A percentile compares a stretch with the other conserved stretches of the same genome.
These are phyloP conservation scores for Epichloe sp. DNA, from an alignment of 2,329 filamentous ascomycete genomes.

Conservation along the genomic window DNA sequence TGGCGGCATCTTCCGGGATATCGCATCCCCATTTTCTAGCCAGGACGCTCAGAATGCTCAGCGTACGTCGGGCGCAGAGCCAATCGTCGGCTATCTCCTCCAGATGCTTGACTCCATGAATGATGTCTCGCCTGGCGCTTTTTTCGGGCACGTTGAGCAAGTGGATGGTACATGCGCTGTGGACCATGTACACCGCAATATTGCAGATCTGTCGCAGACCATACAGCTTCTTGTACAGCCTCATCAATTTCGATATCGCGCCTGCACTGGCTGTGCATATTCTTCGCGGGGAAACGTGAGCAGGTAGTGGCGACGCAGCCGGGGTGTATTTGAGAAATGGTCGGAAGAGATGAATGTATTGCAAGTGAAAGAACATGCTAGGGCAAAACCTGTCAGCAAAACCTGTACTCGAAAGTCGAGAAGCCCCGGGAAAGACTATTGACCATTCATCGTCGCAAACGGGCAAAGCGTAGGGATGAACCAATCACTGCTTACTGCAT, in stretches of 20 bases:
- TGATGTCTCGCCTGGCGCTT: constrained; percentile 77
- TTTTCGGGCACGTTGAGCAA: constrained; percentile 82
- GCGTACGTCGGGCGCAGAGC: constrained; percentile 74
- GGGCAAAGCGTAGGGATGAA: not conserved
- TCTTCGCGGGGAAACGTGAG: constrained; percentile 79
- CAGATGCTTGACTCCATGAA: constrained; percentile 78
- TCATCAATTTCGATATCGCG: constrained; percentile 84
- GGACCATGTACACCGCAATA: constrained; percentile 88
- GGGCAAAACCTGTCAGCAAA: constrained; percentile 11
- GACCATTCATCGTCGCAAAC: too few species aligned
- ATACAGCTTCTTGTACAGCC: constrained; percentile 85
- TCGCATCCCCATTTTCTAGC: constrained; percentile 83
- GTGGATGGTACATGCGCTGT: constrained; percentile 90
- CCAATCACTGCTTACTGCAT: constrained; percentile 57
- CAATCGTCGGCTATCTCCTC: constrained; percentile 95
- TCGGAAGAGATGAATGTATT: constrained; percentile 91
- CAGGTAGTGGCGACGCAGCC: constrained; percentile 65
- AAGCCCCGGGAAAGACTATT: not conserved
- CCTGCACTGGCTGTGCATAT: constrained; percentile 83
- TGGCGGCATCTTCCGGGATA: constrained; percentile 68
- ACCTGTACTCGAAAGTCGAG: not conserved
- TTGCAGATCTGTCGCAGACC: constrained; percentile 91
- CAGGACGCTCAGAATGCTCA: constrained; percentile 74
- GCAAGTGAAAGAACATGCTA: constrained; percentile 94
- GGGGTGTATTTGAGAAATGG: constrained; percentile 88